phyloP scores from a whole-genome alignment of 2,329 filamentous ascomycete species.

The Apiospora aurea region DNA sequence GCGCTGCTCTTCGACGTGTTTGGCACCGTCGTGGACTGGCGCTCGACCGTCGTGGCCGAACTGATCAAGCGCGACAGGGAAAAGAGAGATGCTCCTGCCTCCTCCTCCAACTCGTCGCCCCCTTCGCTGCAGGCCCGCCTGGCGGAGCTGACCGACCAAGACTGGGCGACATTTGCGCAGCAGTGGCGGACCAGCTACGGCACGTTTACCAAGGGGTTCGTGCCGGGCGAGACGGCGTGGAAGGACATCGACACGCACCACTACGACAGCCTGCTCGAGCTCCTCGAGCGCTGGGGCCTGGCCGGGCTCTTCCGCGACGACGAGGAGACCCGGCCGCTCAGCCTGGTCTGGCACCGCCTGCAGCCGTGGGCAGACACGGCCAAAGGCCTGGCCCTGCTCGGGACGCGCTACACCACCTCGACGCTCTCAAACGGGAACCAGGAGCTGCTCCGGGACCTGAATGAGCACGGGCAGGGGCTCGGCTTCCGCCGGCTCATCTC shows the following conservation, averaged over 20 bases:
- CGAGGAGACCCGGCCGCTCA: conserved; percentile 68
- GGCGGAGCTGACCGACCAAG: conserved; percentile 56
- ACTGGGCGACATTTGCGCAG: conserved; percentile 72
- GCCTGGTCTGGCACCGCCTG: conserved; percentile 75
- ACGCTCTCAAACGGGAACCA: conserved; percentile 80
- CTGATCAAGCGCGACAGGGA: conserved; percentile 59
- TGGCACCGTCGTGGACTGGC: conserved; percentile 84
- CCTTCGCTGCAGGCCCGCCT: conserved; percentile 56
- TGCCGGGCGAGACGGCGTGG: conserved; percentile 59
- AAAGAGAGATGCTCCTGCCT: conserved; percentile 45
- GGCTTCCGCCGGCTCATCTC: conserved; percentile 70
- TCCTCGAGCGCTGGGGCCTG: conserved; percentile 65
- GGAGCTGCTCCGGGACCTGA: conserved; percentile 70
- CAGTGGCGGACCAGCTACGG: conserved; percentile 74
- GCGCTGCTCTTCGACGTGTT: conserved; percentile 79
- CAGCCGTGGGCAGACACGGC: conserved; percentile 72
- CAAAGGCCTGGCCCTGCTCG: conserved; percentile 62
- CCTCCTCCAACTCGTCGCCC: conserved; percentile 53
- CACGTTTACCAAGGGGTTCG: conserved; percentile 63
- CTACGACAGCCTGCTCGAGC: conserved; percentile 63
- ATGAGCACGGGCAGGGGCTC: conserved; percentile 59
- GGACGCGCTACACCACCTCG: conserved; percentile 61
- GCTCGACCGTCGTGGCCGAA: conserved; percentile 67
- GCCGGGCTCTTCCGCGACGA: conserved; percentile 66
- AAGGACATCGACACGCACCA: conserved; percentile 78